Percentiles rank a stretch among this genome's conserved stretches.
Conservation (phyloP, 768 basidiomycete species). For the Suillus americanus region DNA sequence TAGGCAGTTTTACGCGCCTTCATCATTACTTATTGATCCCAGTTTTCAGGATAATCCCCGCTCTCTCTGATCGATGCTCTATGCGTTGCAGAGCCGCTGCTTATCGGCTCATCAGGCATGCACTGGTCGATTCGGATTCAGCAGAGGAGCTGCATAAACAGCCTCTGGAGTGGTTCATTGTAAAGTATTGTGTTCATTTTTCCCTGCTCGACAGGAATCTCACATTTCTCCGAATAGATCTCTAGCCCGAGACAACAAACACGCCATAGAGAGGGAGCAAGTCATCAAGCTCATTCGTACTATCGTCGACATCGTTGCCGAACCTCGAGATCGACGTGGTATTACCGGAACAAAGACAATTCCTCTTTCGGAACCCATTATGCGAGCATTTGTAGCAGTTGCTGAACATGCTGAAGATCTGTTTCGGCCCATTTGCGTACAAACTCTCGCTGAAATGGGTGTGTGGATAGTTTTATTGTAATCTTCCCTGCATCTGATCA, state of each 20-base stretch:
- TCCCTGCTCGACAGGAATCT: background rate
- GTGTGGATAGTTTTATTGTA: constrained; percentile 26
- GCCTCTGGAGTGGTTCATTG: constrained; percentile 85
- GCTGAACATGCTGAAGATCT: constrained; percentile 93
- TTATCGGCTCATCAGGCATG: constrained; percentile 81
- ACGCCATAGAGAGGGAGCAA: constrained; percentile 87
- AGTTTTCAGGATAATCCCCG: constrained; percentile 66
- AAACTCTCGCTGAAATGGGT: constrained; percentile 91
- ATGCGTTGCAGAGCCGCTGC: constrained; percentile 77
- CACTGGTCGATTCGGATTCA: constrained; percentile 69
- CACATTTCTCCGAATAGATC: constrained; percentile 48
- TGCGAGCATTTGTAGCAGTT: constrained; percentile 89
- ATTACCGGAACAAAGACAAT: constrained; percentile 44
- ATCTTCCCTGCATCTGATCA: constrained; percentile 12
- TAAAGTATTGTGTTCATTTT: constrained; percentile 58
- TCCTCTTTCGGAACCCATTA: constrained; percentile 70
- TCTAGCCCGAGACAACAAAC: constrained; percentile 80
- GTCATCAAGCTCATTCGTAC: constrained; percentile 85
- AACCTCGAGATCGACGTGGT: constrained; percentile 43
- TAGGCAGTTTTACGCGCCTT: constrained; percentile 39
- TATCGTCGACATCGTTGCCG: constrained; percentile 75
- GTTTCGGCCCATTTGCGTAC: constrained; percentile 76
- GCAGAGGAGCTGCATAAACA: constrained; percentile 62
- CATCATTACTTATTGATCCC: constrained; percentile 10
- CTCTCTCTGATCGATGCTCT: constrained; percentile 71